phyloP scores from a whole-genome alignment of 1,139 yeast genomes.

The Waltiozyma sp. region DNA sequence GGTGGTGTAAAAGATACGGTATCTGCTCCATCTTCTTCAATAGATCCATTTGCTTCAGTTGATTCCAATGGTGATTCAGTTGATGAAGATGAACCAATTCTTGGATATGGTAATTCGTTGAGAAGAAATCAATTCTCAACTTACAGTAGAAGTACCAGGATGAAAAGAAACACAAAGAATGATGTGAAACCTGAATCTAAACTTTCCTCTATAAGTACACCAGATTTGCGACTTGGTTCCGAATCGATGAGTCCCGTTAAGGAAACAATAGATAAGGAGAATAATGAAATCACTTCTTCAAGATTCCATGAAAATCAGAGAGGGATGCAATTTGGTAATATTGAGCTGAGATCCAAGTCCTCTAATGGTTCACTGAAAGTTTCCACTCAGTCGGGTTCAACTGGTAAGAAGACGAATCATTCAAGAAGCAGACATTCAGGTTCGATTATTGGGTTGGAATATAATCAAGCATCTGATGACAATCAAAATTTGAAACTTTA shows the following conservation, averaged over 20 bases:
- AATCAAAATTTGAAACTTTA: neutral
- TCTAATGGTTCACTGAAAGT: neutral
- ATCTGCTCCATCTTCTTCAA: neutral
- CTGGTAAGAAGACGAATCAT: conserved; percentile 15
- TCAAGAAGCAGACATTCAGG: conserved; percentile 19
- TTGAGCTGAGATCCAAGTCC: neutral
- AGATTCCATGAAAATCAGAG: neutral
- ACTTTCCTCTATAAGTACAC: neutral
- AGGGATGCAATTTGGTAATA: neutral
- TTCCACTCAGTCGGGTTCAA: neutral
- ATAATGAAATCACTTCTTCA: neutral
- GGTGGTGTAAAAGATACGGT: neutral
- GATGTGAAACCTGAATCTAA: neutral
- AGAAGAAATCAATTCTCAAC: conserved; percentile 28
- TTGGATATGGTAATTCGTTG: conserved; percentile 18
- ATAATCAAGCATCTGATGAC: neutral
- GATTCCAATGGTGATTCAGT: conserved; percentile 2
- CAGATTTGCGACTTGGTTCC: neutral
- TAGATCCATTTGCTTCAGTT: neutral
- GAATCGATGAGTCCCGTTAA: neutral
- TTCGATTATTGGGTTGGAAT: conserved; percentile 10
- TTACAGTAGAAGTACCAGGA: conserved; percentile 20
- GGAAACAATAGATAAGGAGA: conserved; percentile 11
- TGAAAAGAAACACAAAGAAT: conserved; percentile 4
- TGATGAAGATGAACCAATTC: conserved; percentile 19